Evolutionary conservation across 495 filamentous ascomycete species (phyloP), one percentile per base, ranked within the genome.

Genomic region (Penicillium tannophilum): DNA sequence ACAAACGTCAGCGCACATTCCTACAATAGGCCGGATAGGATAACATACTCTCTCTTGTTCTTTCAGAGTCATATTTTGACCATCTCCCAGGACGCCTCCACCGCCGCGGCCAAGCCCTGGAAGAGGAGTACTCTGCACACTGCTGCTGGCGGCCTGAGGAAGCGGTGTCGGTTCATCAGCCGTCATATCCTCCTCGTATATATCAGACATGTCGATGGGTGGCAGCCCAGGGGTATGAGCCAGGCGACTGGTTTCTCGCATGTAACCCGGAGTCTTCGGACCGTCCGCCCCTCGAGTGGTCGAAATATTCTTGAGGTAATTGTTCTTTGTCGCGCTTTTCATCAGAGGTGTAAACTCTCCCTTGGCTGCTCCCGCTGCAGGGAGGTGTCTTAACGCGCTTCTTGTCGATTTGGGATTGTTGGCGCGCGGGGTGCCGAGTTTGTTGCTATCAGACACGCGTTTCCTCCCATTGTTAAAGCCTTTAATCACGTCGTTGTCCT

Each of bases 261-360:
- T 64, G 54, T 84, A 89, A 6, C 82, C 85, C 1, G 93, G 93
- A 4, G 93, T 96, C 58, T 83, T 80, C 23, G 80, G 77, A 30
- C 69, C 79, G n/a, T 79, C 81, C 55, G 62, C 79, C 70, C 85
- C 78, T 77, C 83, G 69, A 76, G 68, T 56, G 35, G 64, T 77
- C 45, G 78, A 78, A 60, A 70, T 67, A 65, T 83, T 84, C 47
- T 82, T 81, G 49, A 88, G 76, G 35, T 86, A 81, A 61, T 88
- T 92, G 64, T 93, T 93, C 54, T 86, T 86, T 17, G 91, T 90
- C 14, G 92, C 92, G 56, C 89, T 96, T 76, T 92, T 93, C 69
- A 98, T 84, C 54, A 98, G 73, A 0, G 94, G 94, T 3, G 94
- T 98, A 68, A 98, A 98, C 60, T 98, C 95, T 47, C 83, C 84